These are phyloP conservation scores for Aspergillus clavatus DNA, from an alignment of 2,329 filamentous ascomycete genomes.

Conservation along the genomic window DNA sequence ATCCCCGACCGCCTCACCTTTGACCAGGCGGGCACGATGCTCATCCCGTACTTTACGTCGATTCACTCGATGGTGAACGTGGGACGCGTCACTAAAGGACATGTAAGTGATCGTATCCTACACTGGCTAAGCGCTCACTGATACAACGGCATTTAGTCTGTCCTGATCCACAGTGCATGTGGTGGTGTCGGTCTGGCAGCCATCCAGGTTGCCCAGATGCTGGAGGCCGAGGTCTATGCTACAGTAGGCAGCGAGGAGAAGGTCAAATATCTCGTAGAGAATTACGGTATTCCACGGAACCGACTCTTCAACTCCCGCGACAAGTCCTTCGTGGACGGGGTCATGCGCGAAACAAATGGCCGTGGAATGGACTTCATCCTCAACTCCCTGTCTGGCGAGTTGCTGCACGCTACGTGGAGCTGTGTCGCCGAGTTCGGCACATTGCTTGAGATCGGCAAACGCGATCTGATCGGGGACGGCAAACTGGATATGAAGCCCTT, in stretches of 20 bases:
- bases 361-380: conserved; percentile 12
- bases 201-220: conserved; percentile 5
- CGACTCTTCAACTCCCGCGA: conserved; percentile 10
- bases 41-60: conserved; percentile 4
- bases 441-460: conserved; percentile 14
- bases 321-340: not conserved
- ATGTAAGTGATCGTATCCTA: too few relatives aligned
- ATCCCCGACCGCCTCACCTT: conserved; percentile 4
- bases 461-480: conserved; percentile 3
- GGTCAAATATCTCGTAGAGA: conserved; percentile 7
- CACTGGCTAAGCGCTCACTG: too few relatives aligned
- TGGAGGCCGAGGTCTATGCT: conserved; percentile 5
- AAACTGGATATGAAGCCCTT: conserved; percentile 7
- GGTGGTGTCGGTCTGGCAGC: conserved; percentile 6
- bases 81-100: conserved; percentile 1
- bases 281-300: conserved; percentile 7
- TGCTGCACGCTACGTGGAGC: conserved; percentile 16
- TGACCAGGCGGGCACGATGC: conserved; percentile 6
- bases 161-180: conserved; percentile 9
- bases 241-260: conserved; percentile 1
- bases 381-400: conserved; percentile 16
- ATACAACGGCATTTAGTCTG: conserved; percentile 5
- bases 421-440: conserved; percentile 17
- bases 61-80: conserved; percentile 8
- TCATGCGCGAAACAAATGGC: conserved; percentile 2